A percentile compares a stretch with the other conserved stretches of the same genome.
phyloP scores from a whole-genome alignment of 768 basidiomycete genomes.

The Agrocybe pediades region DNA sequence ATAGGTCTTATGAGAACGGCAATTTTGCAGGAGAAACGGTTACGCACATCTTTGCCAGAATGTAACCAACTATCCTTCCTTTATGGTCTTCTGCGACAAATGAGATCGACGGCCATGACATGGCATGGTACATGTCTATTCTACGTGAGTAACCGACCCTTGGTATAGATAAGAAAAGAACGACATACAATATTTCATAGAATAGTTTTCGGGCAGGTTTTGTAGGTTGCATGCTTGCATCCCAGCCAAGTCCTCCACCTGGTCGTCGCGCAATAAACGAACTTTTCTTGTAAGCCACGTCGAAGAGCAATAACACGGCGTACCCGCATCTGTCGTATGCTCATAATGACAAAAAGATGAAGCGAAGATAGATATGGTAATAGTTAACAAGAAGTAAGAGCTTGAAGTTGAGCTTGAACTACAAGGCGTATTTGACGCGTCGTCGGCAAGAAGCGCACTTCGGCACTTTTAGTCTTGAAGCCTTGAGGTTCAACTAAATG shows the following conservation, averaged over 20 bases:
- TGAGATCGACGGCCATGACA: conserved; percentile 95
- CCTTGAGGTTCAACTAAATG: too few relatives aligned
- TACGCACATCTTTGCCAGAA: conserved; percentile 91
- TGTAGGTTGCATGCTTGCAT: conserved; percentile 98
- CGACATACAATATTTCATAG: conserved; percentile 70
- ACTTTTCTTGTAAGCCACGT: background rate
- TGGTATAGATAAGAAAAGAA: background rate
- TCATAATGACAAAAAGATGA: conserved; percentile 31
- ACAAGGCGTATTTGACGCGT: background rate
- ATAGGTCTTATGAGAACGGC: background rate
- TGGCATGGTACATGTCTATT: conserved; percentile 81
- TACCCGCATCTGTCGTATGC: conserved; percentile 46
- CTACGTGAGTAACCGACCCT: background rate
- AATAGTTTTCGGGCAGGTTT: conserved; percentile 94
- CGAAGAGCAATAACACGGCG: conserved; percentile 13
- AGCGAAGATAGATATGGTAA: background rate
- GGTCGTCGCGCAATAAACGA: background rate
- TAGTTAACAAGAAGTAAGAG: too few relatives aligned
- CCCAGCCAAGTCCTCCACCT: conserved; percentile 88
- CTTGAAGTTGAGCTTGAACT: background rate
- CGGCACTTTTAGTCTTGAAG: background rate
- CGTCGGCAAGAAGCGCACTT: background rate
- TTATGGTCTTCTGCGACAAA: conserved; percentile 93
- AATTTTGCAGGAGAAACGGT: background rate
- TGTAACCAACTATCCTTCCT: conserved; percentile 93